Evolutionary conservation across 2,329 filamentous ascomycete genomes (phyloP).

Genomic region (Alternaria angustiovoidea): DNA sequence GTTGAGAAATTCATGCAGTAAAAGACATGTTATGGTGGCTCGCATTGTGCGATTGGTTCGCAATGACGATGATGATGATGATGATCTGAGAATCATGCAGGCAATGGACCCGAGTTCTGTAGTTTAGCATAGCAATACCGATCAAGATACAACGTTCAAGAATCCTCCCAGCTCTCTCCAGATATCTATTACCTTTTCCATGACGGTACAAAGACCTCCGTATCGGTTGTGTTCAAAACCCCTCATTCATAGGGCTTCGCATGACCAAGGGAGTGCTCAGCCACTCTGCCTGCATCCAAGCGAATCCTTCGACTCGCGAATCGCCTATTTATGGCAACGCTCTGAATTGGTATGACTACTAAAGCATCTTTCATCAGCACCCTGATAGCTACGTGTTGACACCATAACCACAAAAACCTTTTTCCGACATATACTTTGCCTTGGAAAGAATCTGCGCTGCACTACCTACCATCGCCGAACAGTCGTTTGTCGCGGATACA

Average conservation of each 20-base stretch:
- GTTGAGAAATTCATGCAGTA: neutral
- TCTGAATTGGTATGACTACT: neutral
- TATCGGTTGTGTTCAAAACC: neutral
- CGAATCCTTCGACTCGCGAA: neutral
- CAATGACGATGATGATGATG: neutral
- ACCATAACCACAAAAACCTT: neutral
- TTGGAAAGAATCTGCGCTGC: neutral
- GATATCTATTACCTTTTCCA: neutral
- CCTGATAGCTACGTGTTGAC: too few species aligned
- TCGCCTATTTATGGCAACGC: neutral
- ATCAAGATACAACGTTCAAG: neutral
- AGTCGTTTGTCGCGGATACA: neutral
- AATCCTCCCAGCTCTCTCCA: neutral
- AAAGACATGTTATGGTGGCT: neutral
- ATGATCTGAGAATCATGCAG: neutral
- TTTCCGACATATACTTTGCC: neutral
- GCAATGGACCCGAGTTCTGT: neutral
- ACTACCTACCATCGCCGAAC: neutral
- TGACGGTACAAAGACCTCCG: neutral
- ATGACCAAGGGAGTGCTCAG: neutral
- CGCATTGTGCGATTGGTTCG: neutral
- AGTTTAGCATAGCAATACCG: neutral
- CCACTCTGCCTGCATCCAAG: neutral
- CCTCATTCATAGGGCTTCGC: neutral
- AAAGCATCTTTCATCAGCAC: neutral